A percentile compares a stretch with the other conserved stretches of the same genome.
Conservation (phyloP, 1,284 basidiomycete species). For the Cystobasidium slooffiae region DNA sequence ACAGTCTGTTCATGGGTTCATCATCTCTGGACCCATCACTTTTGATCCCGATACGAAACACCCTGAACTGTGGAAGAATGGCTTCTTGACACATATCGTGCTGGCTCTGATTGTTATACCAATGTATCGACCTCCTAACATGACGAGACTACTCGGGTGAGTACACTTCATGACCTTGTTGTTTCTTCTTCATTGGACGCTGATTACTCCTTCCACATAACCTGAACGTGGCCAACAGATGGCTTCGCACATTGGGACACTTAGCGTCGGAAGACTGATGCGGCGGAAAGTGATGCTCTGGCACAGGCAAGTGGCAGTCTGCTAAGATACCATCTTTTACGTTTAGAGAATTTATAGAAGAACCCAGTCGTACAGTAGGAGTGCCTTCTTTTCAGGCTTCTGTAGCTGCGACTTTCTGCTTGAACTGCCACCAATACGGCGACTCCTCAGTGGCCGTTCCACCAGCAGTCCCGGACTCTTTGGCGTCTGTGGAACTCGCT, state of each 20-base stretch:
- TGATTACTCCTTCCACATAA: background rate
- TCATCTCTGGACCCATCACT: background rate
- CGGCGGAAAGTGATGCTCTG: background rate
- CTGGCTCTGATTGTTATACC: slow-evolving; percentile 30
- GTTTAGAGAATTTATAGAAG: background rate
- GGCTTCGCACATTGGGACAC: background rate
- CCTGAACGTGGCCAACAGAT: background rate
- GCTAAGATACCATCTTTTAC: background rate
- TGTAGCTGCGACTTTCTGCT: background rate
- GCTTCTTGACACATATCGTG: slow-evolving; percentile 16
- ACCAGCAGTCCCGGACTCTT: background rate
- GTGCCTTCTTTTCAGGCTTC: background rate
- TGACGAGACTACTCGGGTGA: slow-evolving; percentile 16
- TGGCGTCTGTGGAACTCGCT: no score
- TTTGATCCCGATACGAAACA: slow-evolving; percentile 1
- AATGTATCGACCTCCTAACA: slow-evolving; percentile 10
- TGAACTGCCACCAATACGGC: slow-evolving; percentile 19
- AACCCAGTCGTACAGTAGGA: background rate
- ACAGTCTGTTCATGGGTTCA: slow-evolving; percentile 13
- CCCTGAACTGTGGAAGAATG: slow-evolving; percentile 4
- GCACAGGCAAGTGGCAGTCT: background rate
- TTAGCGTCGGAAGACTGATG: slow-evolving; percentile 3
- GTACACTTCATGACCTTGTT: background rate
- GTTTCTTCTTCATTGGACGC: background rate
- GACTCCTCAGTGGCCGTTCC: background rate